Evolutionary conservation across 352 stramenopile species (phyloP).

Genomic region (Pythium brachiatum): DNA sequence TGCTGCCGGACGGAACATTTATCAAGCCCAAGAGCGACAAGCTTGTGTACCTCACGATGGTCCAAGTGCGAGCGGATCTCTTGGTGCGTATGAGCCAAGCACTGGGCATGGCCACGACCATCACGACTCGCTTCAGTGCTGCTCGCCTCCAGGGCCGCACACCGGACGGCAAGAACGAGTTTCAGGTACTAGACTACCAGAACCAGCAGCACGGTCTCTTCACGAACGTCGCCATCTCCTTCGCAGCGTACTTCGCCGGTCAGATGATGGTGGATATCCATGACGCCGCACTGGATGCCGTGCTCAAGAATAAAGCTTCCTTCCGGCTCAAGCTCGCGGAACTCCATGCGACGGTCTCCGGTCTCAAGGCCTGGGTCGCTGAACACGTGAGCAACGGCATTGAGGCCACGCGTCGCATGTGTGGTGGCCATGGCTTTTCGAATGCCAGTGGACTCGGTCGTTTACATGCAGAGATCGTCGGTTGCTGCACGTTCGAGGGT

Average conservation of each 20-base stretch:
- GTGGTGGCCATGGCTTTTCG: constrained; percentile 28
- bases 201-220: constrained; percentile 54
- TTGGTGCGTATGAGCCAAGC: constrained; percentile 2
- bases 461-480: constrained; percentile 40
- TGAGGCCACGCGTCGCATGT: constrained; percentile 45
- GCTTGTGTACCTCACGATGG: constrained; percentile 63
- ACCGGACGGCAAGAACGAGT: constrained; percentile 40
- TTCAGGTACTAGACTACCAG: constrained; percentile 59
- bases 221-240: constrained; percentile 44
- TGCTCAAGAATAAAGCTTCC: constrained; percentile 32
- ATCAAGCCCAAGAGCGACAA: constrained; percentile 63
- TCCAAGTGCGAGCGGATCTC: constrained; percentile 36
- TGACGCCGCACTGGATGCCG: constrained; percentile 30
- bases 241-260: constrained; percentile 38
- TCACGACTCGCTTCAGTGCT: constrained; percentile 55
- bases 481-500: constrained; percentile 58
- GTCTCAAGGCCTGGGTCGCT: constrained; percentile 52
- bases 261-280: constrained; percentile 31
- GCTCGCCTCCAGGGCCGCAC: constrained; percentile 44
- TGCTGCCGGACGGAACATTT: constrained; percentile 56
- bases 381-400: constrained; percentile 43
- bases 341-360: constrained; percentile 52
- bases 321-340: constrained; percentile 46
- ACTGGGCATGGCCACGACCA: constrained; percentile 33
- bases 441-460: constrained; percentile 27